Conservation (phyloP, 2,329 filamentous ascomycete genomes). For the Neofusicoccum kwambonambiense region DNA sequence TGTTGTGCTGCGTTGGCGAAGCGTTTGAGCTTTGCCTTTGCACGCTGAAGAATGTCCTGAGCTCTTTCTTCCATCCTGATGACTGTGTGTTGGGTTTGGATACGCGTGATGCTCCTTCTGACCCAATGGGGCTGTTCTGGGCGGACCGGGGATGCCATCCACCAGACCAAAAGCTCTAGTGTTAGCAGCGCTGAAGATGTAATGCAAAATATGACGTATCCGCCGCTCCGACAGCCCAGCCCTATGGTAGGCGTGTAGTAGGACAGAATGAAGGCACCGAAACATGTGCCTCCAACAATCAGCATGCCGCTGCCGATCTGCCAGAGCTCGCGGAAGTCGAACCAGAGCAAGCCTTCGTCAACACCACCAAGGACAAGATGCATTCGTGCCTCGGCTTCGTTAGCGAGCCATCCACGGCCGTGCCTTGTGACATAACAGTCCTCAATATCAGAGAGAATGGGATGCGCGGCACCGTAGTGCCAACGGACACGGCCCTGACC, state of each 20-base stretch:
- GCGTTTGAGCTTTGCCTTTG: neutral
- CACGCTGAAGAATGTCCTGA: conserved; percentile 4
- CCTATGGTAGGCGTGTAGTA: conserved; percentile 49
- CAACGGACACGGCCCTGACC: conserved; percentile 34
- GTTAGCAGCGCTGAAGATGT: conserved; percentile 35
- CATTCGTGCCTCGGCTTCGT: conserved; percentile 31
- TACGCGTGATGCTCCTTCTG: neutral
- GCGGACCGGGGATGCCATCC: conserved; percentile 22
- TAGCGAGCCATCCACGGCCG: conserved; percentile 42
- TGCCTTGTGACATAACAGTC: conserved; percentile 38
- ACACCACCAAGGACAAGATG: conserved; percentile 36
- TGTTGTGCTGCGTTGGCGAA: conserved; percentile 8
- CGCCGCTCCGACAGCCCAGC: conserved; percentile 42
- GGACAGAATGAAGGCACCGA: conserved; percentile 43
- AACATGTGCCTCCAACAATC: conserved; percentile 37
- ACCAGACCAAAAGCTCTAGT: conserved; percentile 41
- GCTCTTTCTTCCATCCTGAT: neutral
- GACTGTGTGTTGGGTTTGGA: neutral
- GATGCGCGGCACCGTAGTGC: conserved; percentile 44
- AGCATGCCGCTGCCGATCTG: conserved; percentile 39
- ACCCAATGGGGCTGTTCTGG: conserved; percentile 13
- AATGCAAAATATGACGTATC: conserved; percentile 44
- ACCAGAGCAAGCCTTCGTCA: conserved; percentile 40
- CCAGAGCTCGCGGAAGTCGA: conserved; percentile 46
- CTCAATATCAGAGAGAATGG: conserved; percentile 45